These are phyloP conservation scores for Mrakia gelida DNA, from an alignment of 768 basidiomycete genomes.

Conservation along the genomic window DNA sequence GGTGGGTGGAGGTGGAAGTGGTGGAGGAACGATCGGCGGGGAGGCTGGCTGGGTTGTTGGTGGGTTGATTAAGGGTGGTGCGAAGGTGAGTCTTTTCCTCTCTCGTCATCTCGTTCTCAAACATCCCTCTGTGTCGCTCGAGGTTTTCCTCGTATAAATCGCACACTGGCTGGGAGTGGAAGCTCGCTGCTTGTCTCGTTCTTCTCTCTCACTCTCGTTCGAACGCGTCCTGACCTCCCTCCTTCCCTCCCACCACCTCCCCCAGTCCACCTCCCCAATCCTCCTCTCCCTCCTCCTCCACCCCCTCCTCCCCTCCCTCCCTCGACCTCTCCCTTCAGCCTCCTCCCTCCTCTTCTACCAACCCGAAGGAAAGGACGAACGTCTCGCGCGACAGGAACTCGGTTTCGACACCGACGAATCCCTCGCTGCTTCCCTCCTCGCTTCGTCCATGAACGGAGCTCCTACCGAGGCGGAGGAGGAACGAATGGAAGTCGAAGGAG, in stretches of 20 bases:
- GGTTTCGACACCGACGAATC: constrained; percentile 41
- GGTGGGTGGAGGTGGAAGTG: constrained; percentile 10
- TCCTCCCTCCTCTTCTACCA: constrained; percentile 59
- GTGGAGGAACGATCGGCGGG: constrained; percentile 14
- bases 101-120: background rate
- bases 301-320: constrained; percentile 70
- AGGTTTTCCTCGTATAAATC: no score
- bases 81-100: background rate
- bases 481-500: background rate
- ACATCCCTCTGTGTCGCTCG: background rate
- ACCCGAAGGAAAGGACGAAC: constrained; percentile 66
- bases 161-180: no score
- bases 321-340: constrained; percentile 62
- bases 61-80: background rate
- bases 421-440: constrained; percentile 10
- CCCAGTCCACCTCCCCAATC: constrained; percentile 77
- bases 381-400: constrained; percentile 49
- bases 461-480: background rate
- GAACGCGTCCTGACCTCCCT: background rate
- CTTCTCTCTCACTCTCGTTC: background rate
- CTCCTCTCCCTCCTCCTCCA: constrained; percentile 58
- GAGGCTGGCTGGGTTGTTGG: constrained; percentile 30
- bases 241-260: constrained; percentile 40
- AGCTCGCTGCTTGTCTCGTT: background rate
- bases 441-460: background rate